phyloP scores from a whole-genome alignment of 2,329 filamentous ascomycete genomes.

The Clonostachys chloroleuca region DNA sequence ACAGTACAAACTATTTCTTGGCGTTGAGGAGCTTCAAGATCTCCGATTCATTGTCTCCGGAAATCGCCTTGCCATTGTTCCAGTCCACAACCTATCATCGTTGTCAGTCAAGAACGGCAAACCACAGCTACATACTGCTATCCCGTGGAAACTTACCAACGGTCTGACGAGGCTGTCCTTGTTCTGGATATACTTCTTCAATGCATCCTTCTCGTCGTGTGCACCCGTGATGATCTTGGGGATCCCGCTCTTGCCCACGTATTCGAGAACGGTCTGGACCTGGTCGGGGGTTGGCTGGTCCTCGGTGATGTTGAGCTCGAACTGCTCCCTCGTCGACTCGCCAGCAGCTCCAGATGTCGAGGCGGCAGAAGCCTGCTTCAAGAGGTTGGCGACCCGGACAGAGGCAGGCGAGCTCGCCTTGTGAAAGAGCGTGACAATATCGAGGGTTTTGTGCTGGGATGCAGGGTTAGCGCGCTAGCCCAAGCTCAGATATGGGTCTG shows the following conservation, averaged over 20 bases:
- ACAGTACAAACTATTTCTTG: constrained; percentile 25
- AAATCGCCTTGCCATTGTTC: constrained; percentile 80
- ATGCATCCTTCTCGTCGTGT: constrained; percentile 67
- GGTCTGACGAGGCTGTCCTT: constrained; percentile 67
- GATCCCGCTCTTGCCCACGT: constrained; percentile 63
- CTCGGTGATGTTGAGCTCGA: constrained; percentile 84
- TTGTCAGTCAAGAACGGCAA: constrained; percentile 1
- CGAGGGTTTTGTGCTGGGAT: constrained; percentile 68
- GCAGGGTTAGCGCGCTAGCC: neutral
- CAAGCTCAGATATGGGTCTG: no score
- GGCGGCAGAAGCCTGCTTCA: constrained; percentile 75
- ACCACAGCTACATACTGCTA: neutral
- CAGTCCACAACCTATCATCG: constrained; percentile 63
- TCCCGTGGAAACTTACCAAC: constrained; percentile 52
- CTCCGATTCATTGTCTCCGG: constrained; percentile 79
- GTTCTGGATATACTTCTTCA: constrained; percentile 73
- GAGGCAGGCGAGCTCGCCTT: constrained; percentile 72
- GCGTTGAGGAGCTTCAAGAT: constrained; percentile 77
- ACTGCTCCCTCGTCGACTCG: constrained; percentile 64
- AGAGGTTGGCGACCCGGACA: constrained; percentile 64
- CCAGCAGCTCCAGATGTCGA: constrained; percentile 63
- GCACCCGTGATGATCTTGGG: constrained; percentile 68
- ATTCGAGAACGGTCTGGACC: constrained; percentile 78
- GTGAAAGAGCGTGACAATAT: constrained; percentile 96
- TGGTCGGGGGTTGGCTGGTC: constrained; percentile 77